Conservation (phyloP, 768 basidiomycete genomes). For the Scleroderma citrinum region DNA sequence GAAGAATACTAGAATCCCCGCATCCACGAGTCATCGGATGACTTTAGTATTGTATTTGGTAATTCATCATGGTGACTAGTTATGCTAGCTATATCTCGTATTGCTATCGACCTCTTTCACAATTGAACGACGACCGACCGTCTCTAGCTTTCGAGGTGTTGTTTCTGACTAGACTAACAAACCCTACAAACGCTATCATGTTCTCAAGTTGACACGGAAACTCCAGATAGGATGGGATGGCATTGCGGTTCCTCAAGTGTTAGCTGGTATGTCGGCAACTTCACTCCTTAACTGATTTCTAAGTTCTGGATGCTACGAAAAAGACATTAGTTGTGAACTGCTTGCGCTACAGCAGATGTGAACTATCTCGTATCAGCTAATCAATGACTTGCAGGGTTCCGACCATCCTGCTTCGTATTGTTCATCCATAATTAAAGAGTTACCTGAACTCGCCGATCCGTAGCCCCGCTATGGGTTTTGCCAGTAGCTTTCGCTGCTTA, state of each 20-base stretch:
- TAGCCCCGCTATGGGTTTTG: conserved; percentile 53
- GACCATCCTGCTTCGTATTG: too few relatives aligned
- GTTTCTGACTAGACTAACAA: too few relatives aligned
- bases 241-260: too few relatives aligned
- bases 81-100: conserved; percentile 66
- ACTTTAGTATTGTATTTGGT: conserved; percentile 39
- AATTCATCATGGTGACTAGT: background rate
- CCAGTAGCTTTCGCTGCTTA: conserved; percentile 61
- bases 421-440: background rate
- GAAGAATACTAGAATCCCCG: conserved; percentile 42
- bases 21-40: conserved; percentile 56
- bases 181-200: too few relatives aligned
- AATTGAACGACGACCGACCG: too few relatives aligned
- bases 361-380: conserved; percentile 56
- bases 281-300: conserved; percentile 59
- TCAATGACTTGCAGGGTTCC: background rate
- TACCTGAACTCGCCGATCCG: background rate
- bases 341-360: too few relatives aligned
- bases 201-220: too few relatives aligned
- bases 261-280: conserved; percentile 72
- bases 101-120: conserved; percentile 50
- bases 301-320: too few relatives aligned
- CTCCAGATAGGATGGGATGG: too few relatives aligned
- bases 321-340: too few relatives aligned
- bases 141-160: too few relatives aligned